Conservation (phyloP, 2,329 filamentous ascomycete species). For the Simplicillium aogashimaense region DNA sequence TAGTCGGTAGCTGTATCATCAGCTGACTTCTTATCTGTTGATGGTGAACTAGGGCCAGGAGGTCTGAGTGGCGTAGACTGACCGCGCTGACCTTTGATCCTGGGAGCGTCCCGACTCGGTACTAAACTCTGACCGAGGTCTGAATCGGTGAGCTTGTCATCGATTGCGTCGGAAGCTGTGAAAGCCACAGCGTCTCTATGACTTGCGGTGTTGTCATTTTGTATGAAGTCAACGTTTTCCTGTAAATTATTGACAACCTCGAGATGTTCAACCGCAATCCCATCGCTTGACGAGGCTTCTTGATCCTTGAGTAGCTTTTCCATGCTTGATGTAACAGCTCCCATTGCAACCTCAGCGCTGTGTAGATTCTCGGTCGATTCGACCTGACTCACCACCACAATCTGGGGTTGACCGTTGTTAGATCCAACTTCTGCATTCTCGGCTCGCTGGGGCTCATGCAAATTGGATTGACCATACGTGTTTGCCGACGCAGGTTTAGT, state of each 20-base stretch:
- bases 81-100: too few relatives aligned
- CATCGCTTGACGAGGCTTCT: neutral
- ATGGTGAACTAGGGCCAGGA: too few relatives aligned
- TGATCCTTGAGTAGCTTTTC: neutral
- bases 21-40: conserved; percentile 14
- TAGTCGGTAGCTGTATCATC: conserved; percentile 42
- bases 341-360: neutral
- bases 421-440: neutral
- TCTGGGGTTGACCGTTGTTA: neutral
- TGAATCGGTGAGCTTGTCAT: too few relatives aligned
- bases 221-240: too few relatives aligned
- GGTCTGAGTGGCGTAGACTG: too few relatives aligned
- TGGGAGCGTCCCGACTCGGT: too few relatives aligned
- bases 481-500: conserved; percentile 1
- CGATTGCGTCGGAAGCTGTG: too few relatives aligned
- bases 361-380: neutral
- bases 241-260: too few relatives aligned
- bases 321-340: neutral
- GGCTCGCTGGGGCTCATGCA: neutral
- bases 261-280: neutral
- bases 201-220: neutral
- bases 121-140: too few relatives aligned
- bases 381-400: too few relatives aligned
- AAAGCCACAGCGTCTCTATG: too few relatives aligned
- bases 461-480: too few relatives aligned